phyloP scores from a whole-genome alignment of 164 flowering plant genomes.

The Buxus sempervirens region DNA sequence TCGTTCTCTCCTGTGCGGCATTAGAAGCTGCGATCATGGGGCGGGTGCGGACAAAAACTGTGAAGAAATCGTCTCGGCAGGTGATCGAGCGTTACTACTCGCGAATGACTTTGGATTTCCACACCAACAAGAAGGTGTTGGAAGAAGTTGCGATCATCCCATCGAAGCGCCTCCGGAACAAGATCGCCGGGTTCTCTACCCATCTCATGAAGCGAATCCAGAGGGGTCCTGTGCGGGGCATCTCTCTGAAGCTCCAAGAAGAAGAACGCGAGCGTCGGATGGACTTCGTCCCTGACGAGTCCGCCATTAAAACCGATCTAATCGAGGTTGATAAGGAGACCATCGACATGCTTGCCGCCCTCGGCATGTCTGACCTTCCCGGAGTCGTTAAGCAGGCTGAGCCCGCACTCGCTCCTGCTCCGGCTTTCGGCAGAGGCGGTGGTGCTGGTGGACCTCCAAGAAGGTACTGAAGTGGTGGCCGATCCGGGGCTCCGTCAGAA shows the following conservation, averaged over 20 bases:
- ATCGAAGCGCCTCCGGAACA: conserved; percentile 72
- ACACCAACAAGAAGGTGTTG: conserved; percentile 74
- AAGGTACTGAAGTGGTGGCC: conserved; percentile 9
- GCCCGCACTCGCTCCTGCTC: conserved; percentile 15
- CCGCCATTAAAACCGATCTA: conserved; percentile 53
- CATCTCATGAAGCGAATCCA: conserved; percentile 79
- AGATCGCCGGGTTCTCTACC: conserved; percentile 79
- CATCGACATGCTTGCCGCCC: conserved; percentile 62
- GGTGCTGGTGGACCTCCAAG: conserved; percentile 15
- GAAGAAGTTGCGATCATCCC: conserved; percentile 77
- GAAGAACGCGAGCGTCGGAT: conserved; percentile 80
- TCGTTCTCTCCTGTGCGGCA: background rate
- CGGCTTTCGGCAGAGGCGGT: conserved; percentile 23
- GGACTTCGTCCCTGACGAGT: conserved; percentile 80
- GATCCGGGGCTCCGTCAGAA: background rate
- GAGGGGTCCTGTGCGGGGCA: conserved; percentile 70
- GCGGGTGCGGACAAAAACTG: conserved; percentile 74
- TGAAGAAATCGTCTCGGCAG: conserved; percentile 73
- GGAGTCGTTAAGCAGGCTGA: conserved; percentile 51
- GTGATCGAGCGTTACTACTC: conserved; percentile 77
- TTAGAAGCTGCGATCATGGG: conserved; percentile 39
- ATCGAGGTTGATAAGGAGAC: conserved; percentile 77
- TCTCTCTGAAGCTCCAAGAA: conserved; percentile 70
- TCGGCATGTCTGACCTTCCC: conserved; percentile 68
- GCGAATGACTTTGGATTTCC: conserved; percentile 72